Base-by-base conservation (phyloP, 73 alveolate species). In the Durusdinium trenchii region DNA sequence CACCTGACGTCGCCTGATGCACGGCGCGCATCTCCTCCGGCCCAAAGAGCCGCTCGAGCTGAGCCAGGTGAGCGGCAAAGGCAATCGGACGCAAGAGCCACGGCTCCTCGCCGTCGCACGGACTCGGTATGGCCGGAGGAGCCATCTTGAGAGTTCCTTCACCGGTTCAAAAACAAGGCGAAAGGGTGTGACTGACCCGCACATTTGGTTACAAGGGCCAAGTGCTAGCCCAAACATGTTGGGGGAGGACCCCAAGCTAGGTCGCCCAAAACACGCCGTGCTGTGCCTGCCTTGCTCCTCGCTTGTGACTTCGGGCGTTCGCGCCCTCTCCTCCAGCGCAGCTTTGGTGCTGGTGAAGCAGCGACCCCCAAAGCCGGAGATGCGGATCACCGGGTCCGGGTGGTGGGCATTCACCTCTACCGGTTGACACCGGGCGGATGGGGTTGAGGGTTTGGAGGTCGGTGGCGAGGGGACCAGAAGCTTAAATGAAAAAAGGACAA, bases 1-100 rank as follows among this genome's bases (percentile, higher is more conserved):
- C n/a, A n/a, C n/a, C n/a, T 23, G 30, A 60, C 18, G 81, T n/a
- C 16, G 78, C 94, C 94, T 84, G 94, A 36, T 84, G 94, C 76
- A 84, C 75, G 42, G 52, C 94, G 36, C 94, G 48, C 73, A 84
- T 20, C 36, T 52, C 38, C 30, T 84, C 54, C 14, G 76, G 48
- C 10, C 48, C 67, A 32, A 84, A 16, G 23, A 84, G 78, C 40
- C 76, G 75, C 6, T 51, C 54, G 76, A 84, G 54, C 94, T 84
- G 57, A 18, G 12, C 54, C 50, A 84, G 52, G 52, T 84, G 94
- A 32, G 20, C 16, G 42, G 40, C 75, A 75, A 84, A 84, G 54
- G 73, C 51, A 51, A 51, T 75, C 47, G 9, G 38, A 20, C 18
- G 94, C 38, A 84, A 75, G 76, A 84, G 52, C 51, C 36, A 3